A percentile compares a stretch with the other conserved stretches of the same genome.
Conservation (phyloP, 345 rosid species). For the Populus euphratica region DNA sequence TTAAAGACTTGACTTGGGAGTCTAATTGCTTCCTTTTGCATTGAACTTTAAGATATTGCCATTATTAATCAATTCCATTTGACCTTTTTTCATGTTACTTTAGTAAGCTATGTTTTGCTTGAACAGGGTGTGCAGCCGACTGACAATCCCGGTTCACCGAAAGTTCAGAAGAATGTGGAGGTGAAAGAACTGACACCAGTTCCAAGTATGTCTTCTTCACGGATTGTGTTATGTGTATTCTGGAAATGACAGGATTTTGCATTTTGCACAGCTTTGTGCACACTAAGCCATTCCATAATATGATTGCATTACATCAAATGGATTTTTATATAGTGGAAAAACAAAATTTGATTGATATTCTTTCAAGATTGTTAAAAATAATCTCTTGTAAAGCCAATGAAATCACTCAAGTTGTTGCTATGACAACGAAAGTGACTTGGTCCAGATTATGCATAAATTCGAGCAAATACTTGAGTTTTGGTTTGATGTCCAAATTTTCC, state of each 20-base stretch:
- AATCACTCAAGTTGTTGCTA: not conserved
- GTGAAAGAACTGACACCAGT: conserved; percentile 36
- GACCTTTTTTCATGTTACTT: not conserved
- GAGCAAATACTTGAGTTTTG: not conserved
- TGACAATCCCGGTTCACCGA: conserved; percentile 39
- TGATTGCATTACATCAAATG: not conserved
- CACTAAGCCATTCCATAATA: not conserved
- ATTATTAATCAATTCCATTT: not conserved
- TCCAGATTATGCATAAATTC: not conserved
- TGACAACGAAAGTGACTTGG: not conserved
- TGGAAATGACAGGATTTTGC: not conserved
- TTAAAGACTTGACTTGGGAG: not conserved
- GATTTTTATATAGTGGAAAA: not conserved
- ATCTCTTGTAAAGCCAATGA: not conserved
- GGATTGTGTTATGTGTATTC: conserved; percentile 1
- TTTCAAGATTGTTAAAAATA: not conserved
- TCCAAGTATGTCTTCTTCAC: conserved; percentile 39
- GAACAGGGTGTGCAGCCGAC: conserved; percentile 48
- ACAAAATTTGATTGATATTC: not conserved
- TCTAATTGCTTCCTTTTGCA: not conserved
- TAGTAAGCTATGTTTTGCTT: not conserved
- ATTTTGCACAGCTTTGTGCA: not conserved
- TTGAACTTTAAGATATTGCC: not conserved
- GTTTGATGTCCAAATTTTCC: not conserved
- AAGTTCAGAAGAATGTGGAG: conserved; percentile 41